A percentile compares a stretch with the other conserved stretches of the same genome.
Evolutionary conservation across 2,329 filamentous ascomycete species (phyloP).

Genomic region (Sporothrix globosa): DNA sequence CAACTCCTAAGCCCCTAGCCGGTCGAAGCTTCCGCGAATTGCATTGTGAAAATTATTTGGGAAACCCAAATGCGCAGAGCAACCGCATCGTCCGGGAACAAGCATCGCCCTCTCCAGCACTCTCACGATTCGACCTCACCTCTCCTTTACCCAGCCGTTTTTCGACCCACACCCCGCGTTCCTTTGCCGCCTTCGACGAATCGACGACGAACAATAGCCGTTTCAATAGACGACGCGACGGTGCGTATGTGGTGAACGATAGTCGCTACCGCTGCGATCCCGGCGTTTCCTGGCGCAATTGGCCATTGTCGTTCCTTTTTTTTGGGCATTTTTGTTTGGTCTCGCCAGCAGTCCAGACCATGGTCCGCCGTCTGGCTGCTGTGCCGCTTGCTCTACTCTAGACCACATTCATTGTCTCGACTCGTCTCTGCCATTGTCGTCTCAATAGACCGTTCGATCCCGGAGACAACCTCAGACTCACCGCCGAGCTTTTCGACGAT

Average conservation of each 20-base stretch:
- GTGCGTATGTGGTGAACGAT: not conserved
- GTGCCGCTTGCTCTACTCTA: constrained; percentile 14
- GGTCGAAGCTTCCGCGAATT: constrained; percentile 21
- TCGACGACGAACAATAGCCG: not conserved
- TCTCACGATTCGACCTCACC: not conserved
- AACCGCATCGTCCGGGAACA: constrained; percentile 20
- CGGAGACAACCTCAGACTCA: not conserved
- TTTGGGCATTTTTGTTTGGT: not conserved
- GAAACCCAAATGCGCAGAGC: constrained; percentile 7
- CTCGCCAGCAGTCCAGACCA: constrained; percentile 26
- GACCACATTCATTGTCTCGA: not conserved
- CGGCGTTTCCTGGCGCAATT: constrained; percentile 5
- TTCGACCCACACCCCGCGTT: not conserved
- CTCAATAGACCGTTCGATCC: not conserved
- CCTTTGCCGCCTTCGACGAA: too few species aligned
- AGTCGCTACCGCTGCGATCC: not conserved
- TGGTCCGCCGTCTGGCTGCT: constrained; percentile 31
- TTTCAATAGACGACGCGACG: not conserved
- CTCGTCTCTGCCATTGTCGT: not conserved
- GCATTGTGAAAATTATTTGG: constrained; percentile 6
- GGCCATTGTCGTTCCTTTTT: not conserved
- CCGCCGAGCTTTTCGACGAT: constrained; percentile 13
- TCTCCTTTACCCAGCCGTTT: too few species aligned
- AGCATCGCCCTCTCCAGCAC: not conserved
- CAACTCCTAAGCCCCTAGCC: not conserved